These are phyloP conservation scores for Salicornia ramosissima DNA, from an alignment of 148 eudicot species.

Conservation along the genomic window DNA sequence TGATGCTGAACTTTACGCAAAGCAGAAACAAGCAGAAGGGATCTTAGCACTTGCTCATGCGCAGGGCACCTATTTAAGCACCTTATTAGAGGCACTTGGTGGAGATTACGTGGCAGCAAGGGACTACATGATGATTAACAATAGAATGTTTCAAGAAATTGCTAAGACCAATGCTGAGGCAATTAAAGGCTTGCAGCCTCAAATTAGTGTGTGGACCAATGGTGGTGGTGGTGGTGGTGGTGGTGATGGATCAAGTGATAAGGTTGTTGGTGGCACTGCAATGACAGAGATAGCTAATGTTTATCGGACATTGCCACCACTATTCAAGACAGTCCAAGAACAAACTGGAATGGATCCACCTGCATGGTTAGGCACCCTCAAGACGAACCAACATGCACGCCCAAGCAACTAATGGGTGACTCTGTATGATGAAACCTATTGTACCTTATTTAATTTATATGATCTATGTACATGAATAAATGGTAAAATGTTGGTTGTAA, in stretches of 20 bases:
- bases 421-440: not conserved
- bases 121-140: conserved; percentile 58
- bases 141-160: conserved; percentile 47
- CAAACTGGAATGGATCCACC: conserved; percentile 64
- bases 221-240: conserved; percentile 26
- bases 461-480: not conserved
- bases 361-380: conserved; percentile 44
- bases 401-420: not conserved
- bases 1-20: conserved; percentile 49
- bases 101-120: conserved; percentile 44
- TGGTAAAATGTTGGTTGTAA: no score
- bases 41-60: conserved; percentile 42
- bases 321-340: conserved; percentile 52
- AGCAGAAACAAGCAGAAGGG: conserved; percentile 51
- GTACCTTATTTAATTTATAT: not conserved
- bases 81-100: conserved; percentile 39
- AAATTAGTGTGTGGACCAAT: conserved; percentile 58
- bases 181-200: conserved; percentile 44
- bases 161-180: conserved; percentile 54
- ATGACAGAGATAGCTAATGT: conserved; percentile 43
- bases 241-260: conserved; percentile 7
- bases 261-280: conserved; percentile 21
- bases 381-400: not conserved
- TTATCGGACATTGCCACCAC: conserved; percentile 51
- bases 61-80: conserved; percentile 39